These are phyloP conservation scores for Xylariaceae sp. DNA, from an alignment of 2,329 filamentous ascomycete species.

Conservation along the genomic window DNA sequence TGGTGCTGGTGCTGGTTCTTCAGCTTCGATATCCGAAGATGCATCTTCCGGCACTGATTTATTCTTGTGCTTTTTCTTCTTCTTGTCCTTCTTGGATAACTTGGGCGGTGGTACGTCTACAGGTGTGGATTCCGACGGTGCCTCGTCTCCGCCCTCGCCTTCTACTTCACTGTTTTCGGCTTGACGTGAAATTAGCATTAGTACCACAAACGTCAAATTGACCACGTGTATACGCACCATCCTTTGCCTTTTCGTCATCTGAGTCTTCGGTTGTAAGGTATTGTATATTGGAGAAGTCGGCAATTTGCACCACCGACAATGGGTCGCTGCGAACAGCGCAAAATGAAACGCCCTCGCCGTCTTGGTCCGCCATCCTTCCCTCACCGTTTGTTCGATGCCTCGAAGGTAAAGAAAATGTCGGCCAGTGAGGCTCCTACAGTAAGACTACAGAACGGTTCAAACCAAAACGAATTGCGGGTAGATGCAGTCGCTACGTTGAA, in stretches of 20 bases:
- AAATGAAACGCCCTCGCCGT: constrained; percentile 20
- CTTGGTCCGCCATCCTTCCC: constrained; percentile 22
- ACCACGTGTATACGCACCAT: constrained; percentile 13
- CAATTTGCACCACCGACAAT: constrained; percentile 16
- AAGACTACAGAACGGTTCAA: constrained; percentile 9
- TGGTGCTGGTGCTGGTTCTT: background rate
- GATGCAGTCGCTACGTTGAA: constrained; percentile 19
- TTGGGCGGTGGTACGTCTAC: constrained; percentile 1
- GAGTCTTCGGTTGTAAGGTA: constrained; percentile 13
- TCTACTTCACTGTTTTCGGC: constrained; percentile 15
- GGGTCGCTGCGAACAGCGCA: constrained; percentile 22
- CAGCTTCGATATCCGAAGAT: background rate
- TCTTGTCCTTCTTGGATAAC: constrained; percentile 7
- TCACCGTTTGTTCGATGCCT: constrained; percentile 5
- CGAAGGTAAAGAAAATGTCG: constrained; percentile 9
- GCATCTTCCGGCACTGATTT: constrained; percentile 3
- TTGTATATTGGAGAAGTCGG: constrained; percentile 22
- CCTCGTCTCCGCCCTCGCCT: constrained; percentile 15
- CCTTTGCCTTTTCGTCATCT: constrained; percentile 17
- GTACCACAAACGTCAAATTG: constrained; percentile 1
- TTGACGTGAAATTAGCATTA: constrained; percentile 18
- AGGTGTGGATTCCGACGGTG: constrained; percentile 5
- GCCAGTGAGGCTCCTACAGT: constrained; percentile 2
- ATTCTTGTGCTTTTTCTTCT: constrained; percentile 18
- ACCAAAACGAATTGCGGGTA: constrained; percentile 13